These are phyloP conservation scores for Infundibulicybe gibba DNA, from an alignment of 768 basidiomycete species.

Conservation along the genomic window DNA sequence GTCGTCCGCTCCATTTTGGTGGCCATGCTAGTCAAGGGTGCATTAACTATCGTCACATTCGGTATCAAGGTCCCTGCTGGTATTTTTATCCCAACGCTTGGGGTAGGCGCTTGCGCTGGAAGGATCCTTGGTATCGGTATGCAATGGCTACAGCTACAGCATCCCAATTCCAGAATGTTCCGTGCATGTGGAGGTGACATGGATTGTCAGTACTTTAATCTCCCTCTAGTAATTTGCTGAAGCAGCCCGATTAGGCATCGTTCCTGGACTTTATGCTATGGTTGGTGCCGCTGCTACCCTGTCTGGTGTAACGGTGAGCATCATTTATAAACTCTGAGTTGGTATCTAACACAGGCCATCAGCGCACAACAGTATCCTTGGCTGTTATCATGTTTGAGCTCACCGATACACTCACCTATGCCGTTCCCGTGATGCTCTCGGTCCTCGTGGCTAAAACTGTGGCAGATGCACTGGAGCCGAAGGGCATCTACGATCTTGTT, in stretches of 20 bases:
- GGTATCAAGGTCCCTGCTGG: conserved; percentile 92
- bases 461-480: conserved; percentile 84
- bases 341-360: background rate
- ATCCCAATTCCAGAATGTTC: conserved; percentile 64
- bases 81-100: conserved; percentile 95
- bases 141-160: conserved; percentile 66
- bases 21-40: conserved; percentile 79
- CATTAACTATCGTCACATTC: conserved; percentile 84
- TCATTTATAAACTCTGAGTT: conserved; percentile 8
- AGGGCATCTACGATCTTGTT: conserved; percentile 96
- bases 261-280: conserved; percentile 94
- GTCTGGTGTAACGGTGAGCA: conserved; percentile 88
- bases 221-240: background rate
- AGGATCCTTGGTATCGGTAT: conserved; percentile 79
- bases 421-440: conserved; percentile 83
- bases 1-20: conserved; percentile 65
- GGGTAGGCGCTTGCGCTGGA: conserved; percentile 92
- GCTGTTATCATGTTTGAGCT: conserved; percentile 97
- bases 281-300: conserved; percentile 92
- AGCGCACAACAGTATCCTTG: conserved; percentile 89
- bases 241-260: conserved; percentile 39
- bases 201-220: conserved; percentile 47
- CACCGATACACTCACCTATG: conserved; percentile 90
- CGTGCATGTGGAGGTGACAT: conserved; percentile 57
- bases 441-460: conserved; percentile 90